These are phyloP conservation scores for Trypanosomatidae sp. DNA, from an alignment of 208 protist genomes.

Conservation along the genomic window DNA sequence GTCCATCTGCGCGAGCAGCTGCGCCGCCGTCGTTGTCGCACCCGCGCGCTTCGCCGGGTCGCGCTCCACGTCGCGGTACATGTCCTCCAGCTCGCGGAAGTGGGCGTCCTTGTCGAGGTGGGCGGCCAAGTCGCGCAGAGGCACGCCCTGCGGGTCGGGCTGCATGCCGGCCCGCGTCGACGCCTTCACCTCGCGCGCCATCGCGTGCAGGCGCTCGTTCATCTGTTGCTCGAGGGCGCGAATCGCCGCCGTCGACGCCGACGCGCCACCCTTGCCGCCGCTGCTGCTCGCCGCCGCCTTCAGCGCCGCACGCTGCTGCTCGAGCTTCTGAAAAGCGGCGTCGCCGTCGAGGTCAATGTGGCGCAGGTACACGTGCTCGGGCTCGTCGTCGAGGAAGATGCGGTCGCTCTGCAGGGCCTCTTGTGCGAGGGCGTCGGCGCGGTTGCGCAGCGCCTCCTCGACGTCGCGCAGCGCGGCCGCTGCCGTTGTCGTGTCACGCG, in stretches of 20 bases:
- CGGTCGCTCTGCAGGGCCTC: constrained; percentile 64
- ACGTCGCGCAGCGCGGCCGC: no score
- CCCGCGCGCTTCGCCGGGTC: constrained; percentile 22
- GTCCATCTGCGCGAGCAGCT: constrained; percentile 63
- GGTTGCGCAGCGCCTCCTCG: constrained; percentile 42
- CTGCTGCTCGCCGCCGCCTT: constrained; percentile 27
- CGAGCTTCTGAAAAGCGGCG: constrained; percentile 32
- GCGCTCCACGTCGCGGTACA: constrained; percentile 39
- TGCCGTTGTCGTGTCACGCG: constrained; percentile 24
- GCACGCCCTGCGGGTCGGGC: constrained; percentile 30
- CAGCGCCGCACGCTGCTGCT: constrained; percentile 46
- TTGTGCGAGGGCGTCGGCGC: constrained; percentile 34
- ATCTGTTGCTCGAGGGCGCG: constrained; percentile 53
- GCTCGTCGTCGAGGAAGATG: constrained; percentile 59
- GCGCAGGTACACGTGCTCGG: constrained; percentile 39
- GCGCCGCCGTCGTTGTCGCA: constrained; percentile 14
- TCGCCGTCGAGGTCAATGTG: constrained; percentile 58
- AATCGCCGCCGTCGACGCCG: constrained; percentile 15
- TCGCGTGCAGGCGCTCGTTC: constrained; percentile 27
- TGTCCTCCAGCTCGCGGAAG: constrained; percentile 60
- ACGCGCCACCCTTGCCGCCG: no score
- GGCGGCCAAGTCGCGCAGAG: constrained; percentile 22
- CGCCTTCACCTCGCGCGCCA: constrained; percentile 37
- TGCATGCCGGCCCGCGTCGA: constrained; percentile 49
- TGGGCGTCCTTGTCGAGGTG: constrained; percentile 36